Percentiles rank a stretch among this genome's conserved stretches.
phyloP scores from a whole-genome alignment of 2,329 filamentous ascomycete species.

The Simplicillium sp. region DNA sequence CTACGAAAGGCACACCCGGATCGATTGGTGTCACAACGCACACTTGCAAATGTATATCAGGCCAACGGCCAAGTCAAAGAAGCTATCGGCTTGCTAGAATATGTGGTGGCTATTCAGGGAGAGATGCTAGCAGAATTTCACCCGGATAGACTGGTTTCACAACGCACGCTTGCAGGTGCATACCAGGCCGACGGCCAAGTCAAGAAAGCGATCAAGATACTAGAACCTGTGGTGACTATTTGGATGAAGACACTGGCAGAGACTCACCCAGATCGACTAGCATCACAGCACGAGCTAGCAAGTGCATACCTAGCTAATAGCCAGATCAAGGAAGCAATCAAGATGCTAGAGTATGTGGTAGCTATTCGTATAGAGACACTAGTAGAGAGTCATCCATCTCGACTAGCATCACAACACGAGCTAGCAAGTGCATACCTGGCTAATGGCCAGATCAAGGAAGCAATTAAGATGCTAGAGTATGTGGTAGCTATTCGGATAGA shows the following conservation, averaged over 20 bases:
- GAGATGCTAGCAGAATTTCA: neutral
- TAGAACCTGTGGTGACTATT: conserved; percentile 10
- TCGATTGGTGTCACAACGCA: conserved; percentile 8
- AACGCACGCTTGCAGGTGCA: neutral
- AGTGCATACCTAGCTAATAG: neutral
- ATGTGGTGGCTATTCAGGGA: neutral
- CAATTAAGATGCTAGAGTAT: too few relatives aligned
- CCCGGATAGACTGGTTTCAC: neutral
- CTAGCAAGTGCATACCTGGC: neutral
- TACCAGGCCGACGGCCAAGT: neutral
- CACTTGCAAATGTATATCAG: conserved; percentile 10
- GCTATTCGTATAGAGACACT: neutral
- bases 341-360: neutral
- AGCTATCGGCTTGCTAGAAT: conserved; percentile 6
- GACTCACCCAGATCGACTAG: neutral
- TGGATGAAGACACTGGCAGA: neutral
- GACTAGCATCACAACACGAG: neutral
- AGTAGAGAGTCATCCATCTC: neutral
- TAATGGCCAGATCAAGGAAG: too few relatives aligned
- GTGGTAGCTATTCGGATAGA: too few relatives aligned
- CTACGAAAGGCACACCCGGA: conserved; percentile 1
- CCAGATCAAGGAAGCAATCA: neutral
- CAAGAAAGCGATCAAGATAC: conserved; percentile 3
- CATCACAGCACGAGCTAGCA: neutral
- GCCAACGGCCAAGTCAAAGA: conserved; percentile 12